phyloP scores from a whole-genome alignment of 768 basidiomycete species.

The Boletus pseudopeckii region DNA sequence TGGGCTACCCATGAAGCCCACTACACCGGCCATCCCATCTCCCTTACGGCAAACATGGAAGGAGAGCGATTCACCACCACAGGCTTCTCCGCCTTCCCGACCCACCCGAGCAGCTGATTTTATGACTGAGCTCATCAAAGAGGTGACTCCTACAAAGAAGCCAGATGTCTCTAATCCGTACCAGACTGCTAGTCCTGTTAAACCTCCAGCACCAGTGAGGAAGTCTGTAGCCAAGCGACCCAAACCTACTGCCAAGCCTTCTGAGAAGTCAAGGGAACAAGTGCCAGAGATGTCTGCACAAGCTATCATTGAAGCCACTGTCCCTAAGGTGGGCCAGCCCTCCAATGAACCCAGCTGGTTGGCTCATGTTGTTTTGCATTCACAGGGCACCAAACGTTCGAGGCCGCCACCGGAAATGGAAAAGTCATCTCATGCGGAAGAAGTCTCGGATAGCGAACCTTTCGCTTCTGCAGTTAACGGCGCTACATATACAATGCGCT shows the following conservation, averaged over 20 bases:
- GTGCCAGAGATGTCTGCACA: slow-evolving; percentile 47
- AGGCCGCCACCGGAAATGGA: slow-evolving; percentile 63
- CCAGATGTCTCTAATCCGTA: slow-evolving; percentile 77
- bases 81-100: slow-evolving; percentile 30
- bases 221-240: slow-evolving; percentile 40
- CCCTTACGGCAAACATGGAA: slow-evolving; percentile 75
- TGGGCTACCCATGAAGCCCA: slow-evolving; percentile 44
- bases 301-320: slow-evolving; percentile 71
- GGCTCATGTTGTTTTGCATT: background rate
- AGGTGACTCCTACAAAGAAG: slow-evolving; percentile 60
- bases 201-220: slow-evolving; percentile 45
- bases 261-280: slow-evolving; percentile 29
- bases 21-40: slow-evolving; percentile 64
- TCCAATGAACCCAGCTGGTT: slow-evolving; percentile 2
- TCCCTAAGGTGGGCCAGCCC: slow-evolving; percentile 56
- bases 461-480: slow-evolving; percentile 18
- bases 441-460: slow-evolving; percentile 5
- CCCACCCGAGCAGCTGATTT: slow-evolving; percentile 66
- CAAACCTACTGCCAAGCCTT: slow-evolving; percentile 32
- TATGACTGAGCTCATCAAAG: slow-evolving; percentile 69
- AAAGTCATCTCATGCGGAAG: slow-evolving; percentile 24
- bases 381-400: slow-evolving; percentile 73
- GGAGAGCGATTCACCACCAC: slow-evolving; percentile 39
- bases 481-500: background rate
- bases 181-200: slow-evolving; percentile 66